Conservation (phyloP, 306 rosid genomes). For the Prunus mume region DNA sequence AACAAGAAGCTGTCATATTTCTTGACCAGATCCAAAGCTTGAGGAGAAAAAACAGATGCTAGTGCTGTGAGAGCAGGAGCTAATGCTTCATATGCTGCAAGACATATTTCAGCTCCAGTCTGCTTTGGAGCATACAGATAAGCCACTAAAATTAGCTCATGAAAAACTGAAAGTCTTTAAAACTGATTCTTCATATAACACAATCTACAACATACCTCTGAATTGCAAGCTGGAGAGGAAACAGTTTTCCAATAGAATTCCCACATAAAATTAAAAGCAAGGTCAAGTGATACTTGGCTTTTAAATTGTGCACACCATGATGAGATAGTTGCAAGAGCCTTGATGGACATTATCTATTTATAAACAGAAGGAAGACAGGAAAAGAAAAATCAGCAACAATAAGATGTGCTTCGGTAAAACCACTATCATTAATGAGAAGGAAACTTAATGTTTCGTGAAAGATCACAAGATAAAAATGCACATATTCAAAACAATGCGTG, state of each 20-base stretch:
- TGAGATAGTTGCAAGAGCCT: constrained; percentile 64
- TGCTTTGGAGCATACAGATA: constrained; percentile 36
- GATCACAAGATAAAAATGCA: neutral
- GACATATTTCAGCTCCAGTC: constrained; percentile 74
- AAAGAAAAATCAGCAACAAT: constrained; percentile 15
- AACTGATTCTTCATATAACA: neutral
- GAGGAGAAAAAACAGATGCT: constrained; percentile 48
- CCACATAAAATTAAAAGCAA: constrained; percentile 62
- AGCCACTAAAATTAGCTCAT: constrained; percentile 24
- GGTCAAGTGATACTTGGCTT: constrained; percentile 36
- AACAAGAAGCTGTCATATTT: constrained; percentile 35
- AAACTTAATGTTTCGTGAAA: neutral
- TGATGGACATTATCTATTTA: constrained; percentile 61
- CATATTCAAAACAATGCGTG: neutral
- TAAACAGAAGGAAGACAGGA: constrained; percentile 27
- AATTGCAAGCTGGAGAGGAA: constrained; percentile 48
- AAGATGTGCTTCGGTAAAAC: constrained; percentile 5
- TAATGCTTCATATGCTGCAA: constrained; percentile 85
- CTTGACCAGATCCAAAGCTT: constrained; percentile 29
- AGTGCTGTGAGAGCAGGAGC: constrained; percentile 60
- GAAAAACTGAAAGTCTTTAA: constrained; percentile 17
- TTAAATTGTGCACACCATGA: constrained; percentile 54
- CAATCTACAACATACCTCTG: constrained; percentile 60
- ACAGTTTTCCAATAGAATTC: constrained; percentile 65
- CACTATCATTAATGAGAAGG: neutral